A percentile compares a stretch with the other conserved stretches of the same genome.
Conservation (phyloP, 2,329 filamentous ascomycete genomes). For the Alternaria arborescens region DNA sequence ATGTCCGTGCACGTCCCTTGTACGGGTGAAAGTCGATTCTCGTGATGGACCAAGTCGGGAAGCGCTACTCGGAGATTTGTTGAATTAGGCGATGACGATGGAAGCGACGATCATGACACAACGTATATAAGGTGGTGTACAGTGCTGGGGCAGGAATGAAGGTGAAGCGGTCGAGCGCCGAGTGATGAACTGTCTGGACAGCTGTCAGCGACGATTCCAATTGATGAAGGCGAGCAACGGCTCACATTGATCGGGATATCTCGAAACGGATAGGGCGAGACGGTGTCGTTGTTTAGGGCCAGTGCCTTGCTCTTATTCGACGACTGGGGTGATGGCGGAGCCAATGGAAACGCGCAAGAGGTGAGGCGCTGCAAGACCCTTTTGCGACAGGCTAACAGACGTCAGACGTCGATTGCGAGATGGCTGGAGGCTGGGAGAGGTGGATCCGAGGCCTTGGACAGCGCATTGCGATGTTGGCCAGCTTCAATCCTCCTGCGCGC, state of each 20-base stretch:
- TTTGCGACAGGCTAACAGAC: conserved; percentile 45
- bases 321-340: conserved; percentile 28
- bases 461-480: conserved; percentile 50
- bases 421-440: conserved; percentile 45
- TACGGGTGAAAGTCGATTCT: conserved; percentile 44
- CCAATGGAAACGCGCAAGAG: conserved; percentile 45
- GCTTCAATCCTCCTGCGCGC: conserved; percentile 38
- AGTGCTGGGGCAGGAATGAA: conserved; percentile 6
- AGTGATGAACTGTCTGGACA: conserved; percentile 32
- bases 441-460: conserved; percentile 43
- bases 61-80: conserved; percentile 43
- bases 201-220: conserved; percentile 35
- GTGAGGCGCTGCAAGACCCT: conserved; percentile 43
- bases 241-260: conserved; percentile 40
- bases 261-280: conserved; percentile 44
- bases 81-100: conserved; percentile 38
- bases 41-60: conserved; percentile 39
- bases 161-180: conserved; percentile 32
- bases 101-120: conserved; percentile 31
- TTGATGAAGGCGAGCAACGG: conserved; percentile 27
- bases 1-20: conserved; percentile 36
- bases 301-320: conserved; percentile 46
- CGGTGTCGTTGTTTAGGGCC: conserved; percentile 35
- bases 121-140: conserved; percentile 18
- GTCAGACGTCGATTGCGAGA: conserved; percentile 44